Base-by-base conservation (phyloP, 139 green algal species). In the Coelastrella sp. region DNA sequence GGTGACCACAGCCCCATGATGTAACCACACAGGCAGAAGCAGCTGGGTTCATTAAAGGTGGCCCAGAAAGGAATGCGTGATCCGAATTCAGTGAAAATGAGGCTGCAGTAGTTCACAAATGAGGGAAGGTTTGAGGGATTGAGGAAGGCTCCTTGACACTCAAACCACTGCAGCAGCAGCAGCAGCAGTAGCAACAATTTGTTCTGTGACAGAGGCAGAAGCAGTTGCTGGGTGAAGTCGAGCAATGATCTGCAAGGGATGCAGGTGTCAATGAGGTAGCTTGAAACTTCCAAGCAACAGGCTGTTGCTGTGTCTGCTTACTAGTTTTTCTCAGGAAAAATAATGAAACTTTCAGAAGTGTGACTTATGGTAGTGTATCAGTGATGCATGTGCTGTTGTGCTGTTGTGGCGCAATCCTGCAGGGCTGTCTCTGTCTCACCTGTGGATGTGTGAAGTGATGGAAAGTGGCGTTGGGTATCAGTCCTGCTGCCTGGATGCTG, bases 1-100 rank as follows among this genome's bases (percentile, higher is more conserved):
- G 95, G 95, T 0, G 95, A 93, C 87, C 96, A 96, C 22, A 76
- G 72, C 70, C 95, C 95, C 78, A 94, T 93, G 10, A 97, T 85
- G 76, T 90, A 95, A 9, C 94, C 93, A 59, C 94, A 95, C 80
- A 96, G 59, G 15, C 56, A 35, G 24, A 85, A 87, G 57, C 89
- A 92, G 68, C 90, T 96, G 20, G 96, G 93, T 93, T 99, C 97
- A 92, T 99, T 99, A 92, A 99, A 96, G 4, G 96, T 98, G 20
- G 90, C 91, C 96, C 96, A 98, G 56, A 95, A 92, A 65, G 91
- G 92, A 73, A 94, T 94, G 59, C 92, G 92, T 7, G 8, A 22
- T 27, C 93, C 91, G 92, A 97, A 98, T 24, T 93, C 86, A 19
- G 82, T 57, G 79, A 97, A 97, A 20, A 93, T 93, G 17, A 84